Conservation (phyloP, 2,329 filamentous ascomycete genomes). For the Pestalotiopsis sp. region DNA sequence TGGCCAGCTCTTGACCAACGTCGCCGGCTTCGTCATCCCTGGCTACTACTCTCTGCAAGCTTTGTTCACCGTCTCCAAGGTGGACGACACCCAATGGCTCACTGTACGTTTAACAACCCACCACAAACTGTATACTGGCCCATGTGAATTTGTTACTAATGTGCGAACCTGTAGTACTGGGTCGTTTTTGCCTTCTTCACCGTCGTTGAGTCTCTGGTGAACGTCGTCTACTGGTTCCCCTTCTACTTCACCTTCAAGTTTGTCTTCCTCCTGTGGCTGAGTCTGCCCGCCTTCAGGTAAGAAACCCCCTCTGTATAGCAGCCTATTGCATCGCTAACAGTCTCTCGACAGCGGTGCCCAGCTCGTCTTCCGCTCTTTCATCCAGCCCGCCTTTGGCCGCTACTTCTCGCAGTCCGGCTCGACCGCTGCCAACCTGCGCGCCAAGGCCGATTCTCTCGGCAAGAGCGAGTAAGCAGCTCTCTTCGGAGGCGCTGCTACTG, state of each 20-base stretch:
- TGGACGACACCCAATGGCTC: conserved; percentile 82
- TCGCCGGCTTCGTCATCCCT: conserved; percentile 81
- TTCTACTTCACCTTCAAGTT: conserved; percentile 99
- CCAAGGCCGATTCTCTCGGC: conserved; percentile 79
- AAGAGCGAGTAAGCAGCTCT: conserved; percentile 60
- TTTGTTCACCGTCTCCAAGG: conserved; percentile 71
- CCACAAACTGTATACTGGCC: background rate
- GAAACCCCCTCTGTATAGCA: conserved; percentile 35
- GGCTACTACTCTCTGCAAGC: conserved; percentile 83
- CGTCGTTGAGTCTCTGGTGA: conserved; percentile 80
- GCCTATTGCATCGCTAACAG: background rate
- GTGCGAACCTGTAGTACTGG: conserved; percentile 69
- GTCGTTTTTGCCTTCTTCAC: conserved; percentile 83
- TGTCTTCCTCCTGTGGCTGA: conserved; percentile 94
- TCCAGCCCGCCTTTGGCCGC: conserved; percentile 87
- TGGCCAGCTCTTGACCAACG: conserved; percentile 84
- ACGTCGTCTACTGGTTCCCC: conserved; percentile 91
- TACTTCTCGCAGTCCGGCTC: conserved; percentile 77
- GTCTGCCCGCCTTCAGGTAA: conserved; percentile 91
- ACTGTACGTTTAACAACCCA: conserved; percentile 55
- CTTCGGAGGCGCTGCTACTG: background rate
- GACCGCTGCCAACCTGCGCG: conserved; percentile 81
- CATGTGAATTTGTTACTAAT: conserved; percentile 23
- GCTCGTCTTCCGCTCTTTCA: conserved; percentile 93
- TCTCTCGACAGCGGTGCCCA: conserved; percentile 76